These are phyloP conservation scores for Russula vinacea DNA, from an alignment of 768 basidiomycete species.

Conservation along the genomic window DNA sequence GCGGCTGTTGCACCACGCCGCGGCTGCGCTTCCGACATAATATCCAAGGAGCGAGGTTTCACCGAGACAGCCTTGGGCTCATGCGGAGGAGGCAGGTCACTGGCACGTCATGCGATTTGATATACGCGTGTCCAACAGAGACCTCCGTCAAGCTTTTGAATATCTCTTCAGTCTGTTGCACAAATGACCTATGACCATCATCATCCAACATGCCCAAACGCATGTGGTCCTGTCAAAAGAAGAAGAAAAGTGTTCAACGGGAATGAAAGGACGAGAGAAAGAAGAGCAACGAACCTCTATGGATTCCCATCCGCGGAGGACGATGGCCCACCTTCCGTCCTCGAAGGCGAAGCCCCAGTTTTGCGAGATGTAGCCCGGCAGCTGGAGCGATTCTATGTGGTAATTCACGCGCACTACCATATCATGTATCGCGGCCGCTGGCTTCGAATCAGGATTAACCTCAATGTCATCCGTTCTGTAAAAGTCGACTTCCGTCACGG, in stretches of 20 bases:
- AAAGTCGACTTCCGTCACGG: conserved; percentile 5
- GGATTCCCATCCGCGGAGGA: conserved; percentile 1
- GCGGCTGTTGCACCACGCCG: too few species aligned
- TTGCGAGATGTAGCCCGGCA: neutral
- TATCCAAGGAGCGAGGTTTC: too few species aligned
- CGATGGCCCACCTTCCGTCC: neutral
- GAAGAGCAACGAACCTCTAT: conserved; percentile 10
- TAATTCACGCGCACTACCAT: neutral
- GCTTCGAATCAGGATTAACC: neutral
- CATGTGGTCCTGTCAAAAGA: conserved; percentile 4
- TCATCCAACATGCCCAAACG: conserved; percentile 11
- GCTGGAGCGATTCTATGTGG: conserved; percentile 6
- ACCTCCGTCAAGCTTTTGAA: conserved; percentile 6
- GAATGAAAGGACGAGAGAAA: neutral
- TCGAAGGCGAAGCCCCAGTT: neutral
- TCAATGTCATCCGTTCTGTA: neutral
- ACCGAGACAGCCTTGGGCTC: too few species aligned
- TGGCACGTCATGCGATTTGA: neutral
- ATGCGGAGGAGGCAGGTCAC: too few species aligned
- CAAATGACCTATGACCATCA: neutral
- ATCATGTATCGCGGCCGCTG: neutral
- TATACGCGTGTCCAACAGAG: neutral
- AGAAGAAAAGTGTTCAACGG: too few species aligned
- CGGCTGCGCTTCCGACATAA: too few species aligned
- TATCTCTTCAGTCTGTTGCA: conserved; percentile 5